Percentiles rank a stretch among this genome's conserved stretches.
phyloP scores from a whole-genome alignment of 495 filamentous ascomycete genomes.

The Thozetella sp. region DNA sequence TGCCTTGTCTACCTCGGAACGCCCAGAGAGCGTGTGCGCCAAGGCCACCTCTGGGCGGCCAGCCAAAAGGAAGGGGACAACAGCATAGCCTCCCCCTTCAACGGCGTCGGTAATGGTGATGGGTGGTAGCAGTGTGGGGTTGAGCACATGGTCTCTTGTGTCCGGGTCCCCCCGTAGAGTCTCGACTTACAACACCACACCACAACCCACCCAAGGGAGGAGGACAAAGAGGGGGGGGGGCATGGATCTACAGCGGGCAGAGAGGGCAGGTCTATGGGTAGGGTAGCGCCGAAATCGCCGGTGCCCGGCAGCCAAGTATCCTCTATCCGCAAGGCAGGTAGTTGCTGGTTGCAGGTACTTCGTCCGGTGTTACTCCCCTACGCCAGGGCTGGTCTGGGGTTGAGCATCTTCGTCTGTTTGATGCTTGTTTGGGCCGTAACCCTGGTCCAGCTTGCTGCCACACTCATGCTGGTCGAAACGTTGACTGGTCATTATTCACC shows the following conservation, averaged over 20 bases:
- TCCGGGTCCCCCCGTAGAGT: not conserved
- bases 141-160: not conserved
- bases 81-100: not conserved
- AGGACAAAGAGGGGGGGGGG: too few species aligned
- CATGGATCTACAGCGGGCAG: not conserved
- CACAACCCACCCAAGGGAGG: not conserved
- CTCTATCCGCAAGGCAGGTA: not conserved
- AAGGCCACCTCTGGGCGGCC: too few species aligned
- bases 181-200: not conserved
- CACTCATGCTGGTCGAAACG: constrained; percentile 37
- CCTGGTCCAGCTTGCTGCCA: constrained; percentile 26
- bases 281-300: not conserved
- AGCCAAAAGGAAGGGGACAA: too few species aligned
- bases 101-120: not conserved
- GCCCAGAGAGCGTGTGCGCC: too few species aligned
- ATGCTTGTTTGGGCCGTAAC: constrained; percentile 46
- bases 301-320: not conserved
- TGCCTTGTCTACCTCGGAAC: too few species aligned
- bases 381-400: constrained; percentile 10
- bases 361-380: constrained; percentile 9
- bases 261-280: not conserved
- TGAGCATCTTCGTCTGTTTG: constrained; percentile 38
- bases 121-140: not conserved
- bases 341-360: constrained; percentile 6
- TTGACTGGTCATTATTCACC: constrained; percentile 19